phyloP scores from a whole-genome alignment of 176 grass and related monocot species.

The Oryza rufipogon region DNA sequence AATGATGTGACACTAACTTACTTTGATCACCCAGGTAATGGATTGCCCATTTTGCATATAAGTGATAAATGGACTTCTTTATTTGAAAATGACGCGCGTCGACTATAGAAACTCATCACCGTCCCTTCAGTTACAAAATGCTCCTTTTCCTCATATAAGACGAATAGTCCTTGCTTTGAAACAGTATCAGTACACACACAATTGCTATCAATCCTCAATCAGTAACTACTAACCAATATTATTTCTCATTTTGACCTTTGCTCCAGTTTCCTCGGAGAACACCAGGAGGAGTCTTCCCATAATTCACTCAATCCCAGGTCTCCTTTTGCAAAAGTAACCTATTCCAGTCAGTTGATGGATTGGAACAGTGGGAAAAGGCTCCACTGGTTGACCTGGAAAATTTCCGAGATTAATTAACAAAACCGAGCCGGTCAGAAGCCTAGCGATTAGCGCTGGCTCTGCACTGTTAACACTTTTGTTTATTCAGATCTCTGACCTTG shows the following conservation, averaged over 20 bases:
- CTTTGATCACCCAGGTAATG: not conserved
- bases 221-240: not conserved
- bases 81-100: not conserved
- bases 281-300: rapidly evolving
- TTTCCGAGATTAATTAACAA: constrained; percentile 39
- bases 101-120: not conserved
- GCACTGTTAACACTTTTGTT: constrained; percentile 42
- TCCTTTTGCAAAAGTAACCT: not conserved
- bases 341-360: not conserved
- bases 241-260: not conserved
- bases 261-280: not conserved
- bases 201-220: not conserved
- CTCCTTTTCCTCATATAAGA: not conserved
- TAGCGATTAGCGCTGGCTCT: constrained; percentile 43
- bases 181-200: not conserved
- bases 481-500: constrained; percentile 36
- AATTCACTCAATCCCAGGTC: not conserved
- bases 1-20: not conserved
- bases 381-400: constrained; percentile 59
- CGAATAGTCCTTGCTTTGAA: not conserved
- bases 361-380: constrained; percentile 43
- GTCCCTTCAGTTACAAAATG: not conserved
- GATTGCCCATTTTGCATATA: not conserved
- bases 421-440: constrained; percentile 8
- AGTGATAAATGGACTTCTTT: not conserved